These are phyloP conservation scores for Fusarium floridanum DNA, from an alignment of 2,329 filamentous ascomycete species.

Conservation along the genomic window DNA sequence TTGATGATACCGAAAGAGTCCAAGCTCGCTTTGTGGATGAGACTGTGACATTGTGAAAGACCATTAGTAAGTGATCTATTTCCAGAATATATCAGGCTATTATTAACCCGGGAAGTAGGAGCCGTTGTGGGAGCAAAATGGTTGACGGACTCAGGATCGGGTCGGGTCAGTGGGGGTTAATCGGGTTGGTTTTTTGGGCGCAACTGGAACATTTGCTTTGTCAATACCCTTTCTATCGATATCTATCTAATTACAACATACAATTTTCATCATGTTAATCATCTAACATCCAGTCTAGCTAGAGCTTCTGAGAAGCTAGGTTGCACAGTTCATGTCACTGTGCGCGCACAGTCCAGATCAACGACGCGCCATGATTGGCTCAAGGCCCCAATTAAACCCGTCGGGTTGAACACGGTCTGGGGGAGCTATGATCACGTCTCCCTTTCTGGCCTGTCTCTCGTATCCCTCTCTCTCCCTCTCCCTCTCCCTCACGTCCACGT, in stretches of 20 bases:
- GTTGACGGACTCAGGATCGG: not conserved
- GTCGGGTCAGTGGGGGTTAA: not conserved
- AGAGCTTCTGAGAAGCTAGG: not conserved
- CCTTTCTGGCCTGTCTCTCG: constrained; percentile 34
- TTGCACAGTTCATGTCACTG: constrained; percentile 19
- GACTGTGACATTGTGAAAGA: constrained; percentile 14
- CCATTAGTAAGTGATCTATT: not conserved
- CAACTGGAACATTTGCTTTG: not conserved
- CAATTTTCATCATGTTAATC: not conserved
- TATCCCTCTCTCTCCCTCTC: constrained; percentile 8
- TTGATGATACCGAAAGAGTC: not conserved
- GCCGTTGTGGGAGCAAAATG: not conserved
- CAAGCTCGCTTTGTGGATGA: constrained; percentile 8
- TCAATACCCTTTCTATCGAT: not conserved
- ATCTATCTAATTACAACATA: not conserved
- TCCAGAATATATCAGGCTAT: not conserved
- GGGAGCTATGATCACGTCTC: constrained; percentile 34
- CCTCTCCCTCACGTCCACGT: constrained; percentile 18
- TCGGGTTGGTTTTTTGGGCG: not conserved
- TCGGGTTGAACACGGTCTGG: constrained; percentile 21
- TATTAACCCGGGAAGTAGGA: not conserved
- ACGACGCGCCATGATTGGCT: constrained; percentile 25
- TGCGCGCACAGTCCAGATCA: constrained; percentile 13
- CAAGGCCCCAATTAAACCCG: constrained; percentile 11
- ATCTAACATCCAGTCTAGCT: not conserved